Evolutionary conservation across 768 basidiomycete species (phyloP).

Genomic region (Galerina sulciceps): DNA sequence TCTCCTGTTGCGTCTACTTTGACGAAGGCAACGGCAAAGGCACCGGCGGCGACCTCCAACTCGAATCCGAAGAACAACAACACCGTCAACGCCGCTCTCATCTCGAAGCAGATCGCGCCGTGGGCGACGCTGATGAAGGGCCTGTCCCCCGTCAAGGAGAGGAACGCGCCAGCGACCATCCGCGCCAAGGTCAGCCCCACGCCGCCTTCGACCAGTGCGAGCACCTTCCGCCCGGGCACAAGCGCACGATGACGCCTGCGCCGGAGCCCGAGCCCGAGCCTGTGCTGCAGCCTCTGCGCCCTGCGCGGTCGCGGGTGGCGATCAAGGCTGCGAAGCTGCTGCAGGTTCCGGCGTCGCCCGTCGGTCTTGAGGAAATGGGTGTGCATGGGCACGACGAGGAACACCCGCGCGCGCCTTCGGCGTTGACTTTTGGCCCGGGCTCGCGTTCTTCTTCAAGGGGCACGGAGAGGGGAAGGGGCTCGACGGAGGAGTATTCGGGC

Average conservation of each 20-base stretch:
- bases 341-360: constrained; percentile 23
- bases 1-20: constrained; percentile 6
- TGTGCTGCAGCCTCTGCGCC: constrained; percentile 62
- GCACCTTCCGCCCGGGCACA: constrained; percentile 45
- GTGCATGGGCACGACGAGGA: neutral
- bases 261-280: constrained; percentile 62
- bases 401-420: constrained; percentile 41
- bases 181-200: neutral
- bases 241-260: constrained; percentile 58
- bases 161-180: neutral
- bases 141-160: constrained; percentile 32
- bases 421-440: constrained; percentile 39
- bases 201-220: neutral
- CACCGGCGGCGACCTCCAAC: neutral
- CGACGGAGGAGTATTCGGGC: constrained; percentile 19
- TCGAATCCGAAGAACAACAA: neutral
- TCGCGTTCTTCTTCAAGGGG: constrained; percentile 24
- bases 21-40: neutral
- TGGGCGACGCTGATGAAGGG: constrained; percentile 52
- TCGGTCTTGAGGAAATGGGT: constrained; percentile 25
- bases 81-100: constrained; percentile 17
- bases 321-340: constrained; percentile 11
- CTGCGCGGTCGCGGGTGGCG: constrained; percentile 39
- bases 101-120: constrained; percentile 66
- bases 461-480: constrained; percentile 9